phyloP scores from a whole-genome alignment of 1,139 yeast species.

The Groenewaldozyma auringiensis region DNA sequence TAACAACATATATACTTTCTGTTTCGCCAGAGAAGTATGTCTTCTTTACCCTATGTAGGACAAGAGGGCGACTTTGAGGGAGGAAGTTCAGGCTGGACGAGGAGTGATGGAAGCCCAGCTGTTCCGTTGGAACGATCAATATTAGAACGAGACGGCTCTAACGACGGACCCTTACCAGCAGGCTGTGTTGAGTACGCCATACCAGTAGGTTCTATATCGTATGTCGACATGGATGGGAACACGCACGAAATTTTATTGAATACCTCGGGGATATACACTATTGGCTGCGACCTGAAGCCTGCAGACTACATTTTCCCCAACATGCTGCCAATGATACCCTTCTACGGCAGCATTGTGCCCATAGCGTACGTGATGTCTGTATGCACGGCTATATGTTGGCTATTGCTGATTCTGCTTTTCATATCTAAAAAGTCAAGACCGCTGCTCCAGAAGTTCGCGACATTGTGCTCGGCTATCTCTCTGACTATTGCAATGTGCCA shows the following conservation, averaged over 20 bases:
- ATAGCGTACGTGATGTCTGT: slow-evolving; percentile 31
- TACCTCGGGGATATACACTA: not conserved
- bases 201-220: not conserved
- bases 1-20: no score
- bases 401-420: slow-evolving; percentile 26
- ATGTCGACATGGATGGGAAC: not conserved
- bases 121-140: no score
- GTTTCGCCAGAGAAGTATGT: no score
- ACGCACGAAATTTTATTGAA: not conserved
- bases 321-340: slow-evolving; percentile 20
- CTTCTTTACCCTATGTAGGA: no score
- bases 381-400: slow-evolving; percentile 31
- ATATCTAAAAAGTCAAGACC: slow-evolving; percentile 30
- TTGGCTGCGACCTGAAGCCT: not conserved
- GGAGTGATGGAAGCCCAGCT: no score
- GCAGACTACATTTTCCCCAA: not conserved
- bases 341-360: slow-evolving; percentile 31
- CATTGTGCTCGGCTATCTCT: slow-evolving; percentile 26
- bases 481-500: slow-evolving; percentile 27
- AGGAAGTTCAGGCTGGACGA: no score
- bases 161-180: no score
- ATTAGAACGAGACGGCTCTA: no score
- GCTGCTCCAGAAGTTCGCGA: slow-evolving; percentile 29
- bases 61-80: no score
- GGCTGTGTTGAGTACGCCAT: slow-evolving; percentile 1